Evolutionary conservation across 1,284 basidiomycete genomes (phyloP).

Genomic region (Ceratobasidium sp.): DNA sequence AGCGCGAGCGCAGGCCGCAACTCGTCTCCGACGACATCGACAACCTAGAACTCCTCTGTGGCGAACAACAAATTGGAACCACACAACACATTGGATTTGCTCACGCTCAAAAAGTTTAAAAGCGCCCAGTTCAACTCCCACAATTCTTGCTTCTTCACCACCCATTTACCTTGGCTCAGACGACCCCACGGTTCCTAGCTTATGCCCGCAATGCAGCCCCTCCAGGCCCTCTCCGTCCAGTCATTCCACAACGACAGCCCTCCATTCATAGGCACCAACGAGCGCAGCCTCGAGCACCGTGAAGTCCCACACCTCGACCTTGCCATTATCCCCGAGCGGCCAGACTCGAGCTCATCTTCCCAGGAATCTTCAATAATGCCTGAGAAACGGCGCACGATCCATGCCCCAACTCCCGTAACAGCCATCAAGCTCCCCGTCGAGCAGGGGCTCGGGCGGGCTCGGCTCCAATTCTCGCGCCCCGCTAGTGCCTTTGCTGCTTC

Average conservation of each 20-base stretch:
- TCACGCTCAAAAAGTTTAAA: neutral
- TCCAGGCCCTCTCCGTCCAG: slow-evolving; percentile 46
- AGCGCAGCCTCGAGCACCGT: slow-evolving; percentile 38
- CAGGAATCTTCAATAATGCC: neutral
- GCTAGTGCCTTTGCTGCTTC: slow-evolving; percentile 30
- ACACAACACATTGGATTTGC: neutral
- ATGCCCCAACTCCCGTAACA: slow-evolving; percentile 12
- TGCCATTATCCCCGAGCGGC: neutral
- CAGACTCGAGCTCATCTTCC: neutral
- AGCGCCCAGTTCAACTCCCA: neutral
- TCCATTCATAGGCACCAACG: slow-evolving; percentile 45
- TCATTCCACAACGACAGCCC: slow-evolving; percentile 47
- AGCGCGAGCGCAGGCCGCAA: neutral
- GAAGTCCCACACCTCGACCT: slow-evolving; percentile 44
- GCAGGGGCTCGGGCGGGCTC: slow-evolving; percentile 17
- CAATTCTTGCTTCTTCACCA: slow-evolving; percentile 17
- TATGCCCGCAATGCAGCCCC: slow-evolving; percentile 34
- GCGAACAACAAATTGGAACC: neutral
- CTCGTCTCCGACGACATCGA: slow-evolving; percentile 28
- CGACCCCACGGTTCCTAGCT: neutral
- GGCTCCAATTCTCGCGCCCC: slow-evolving; percentile 15
- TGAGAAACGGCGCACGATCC: neutral
- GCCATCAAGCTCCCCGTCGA: slow-evolving; percentile 14
- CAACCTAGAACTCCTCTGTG: neutral
- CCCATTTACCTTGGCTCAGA: slow-evolving; percentile 1